phyloP scores from a whole-genome alignment of 768 basidiomycete species.

The Trametes maxima region DNA sequence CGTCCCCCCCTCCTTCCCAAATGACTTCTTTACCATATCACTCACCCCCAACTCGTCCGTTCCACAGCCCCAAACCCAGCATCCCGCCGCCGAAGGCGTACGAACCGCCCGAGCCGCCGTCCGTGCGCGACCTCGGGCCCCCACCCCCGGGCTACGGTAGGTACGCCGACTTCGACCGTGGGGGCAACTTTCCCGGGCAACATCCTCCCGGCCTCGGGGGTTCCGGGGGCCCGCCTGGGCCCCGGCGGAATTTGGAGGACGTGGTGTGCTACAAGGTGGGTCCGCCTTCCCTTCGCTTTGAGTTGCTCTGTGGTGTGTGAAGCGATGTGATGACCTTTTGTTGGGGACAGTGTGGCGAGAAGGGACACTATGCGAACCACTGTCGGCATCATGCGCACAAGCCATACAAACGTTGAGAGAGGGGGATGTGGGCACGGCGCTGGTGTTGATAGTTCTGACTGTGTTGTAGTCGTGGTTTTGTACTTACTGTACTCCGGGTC shows the following conservation, averaged over 20 bases:
- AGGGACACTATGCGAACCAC: slow-evolving; percentile 94
- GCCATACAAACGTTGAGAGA: slow-evolving; percentile 23
- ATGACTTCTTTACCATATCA: background rate
- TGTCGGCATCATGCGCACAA: slow-evolving; percentile 84
- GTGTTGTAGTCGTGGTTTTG: background rate
- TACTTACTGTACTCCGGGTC: background rate
- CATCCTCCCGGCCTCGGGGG: slow-evolving; percentile 32
- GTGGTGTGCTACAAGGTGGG: slow-evolving; percentile 86
- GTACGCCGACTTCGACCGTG: slow-evolving; percentile 75
- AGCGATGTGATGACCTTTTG: slow-evolving; percentile 4
- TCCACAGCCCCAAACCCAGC: slow-evolving; percentile 71
- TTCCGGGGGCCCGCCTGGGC: slow-evolving; percentile 39
- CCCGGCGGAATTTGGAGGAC: slow-evolving; percentile 77
- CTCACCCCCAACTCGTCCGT: slow-evolving; percentile 17
- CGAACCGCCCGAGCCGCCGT: slow-evolving; percentile 73
- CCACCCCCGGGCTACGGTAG: slow-evolving; percentile 92
- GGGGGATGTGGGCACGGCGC: background rate
- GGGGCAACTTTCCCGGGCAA: slow-evolving; percentile 28
- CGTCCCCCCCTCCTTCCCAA: slow-evolving; percentile 38
- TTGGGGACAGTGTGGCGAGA: slow-evolving; percentile 73
- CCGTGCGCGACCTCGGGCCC: slow-evolving; percentile 80
- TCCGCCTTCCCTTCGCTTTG: slow-evolving; percentile 4
- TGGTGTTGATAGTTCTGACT: background rate
- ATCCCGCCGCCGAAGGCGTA: slow-evolving; percentile 74
- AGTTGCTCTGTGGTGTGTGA: background rate